A percentile compares a stretch with the other conserved stretches of the same genome.
Conservation (phyloP, 768 basidiomycete genomes). For the Calocera viscosa region DNA sequence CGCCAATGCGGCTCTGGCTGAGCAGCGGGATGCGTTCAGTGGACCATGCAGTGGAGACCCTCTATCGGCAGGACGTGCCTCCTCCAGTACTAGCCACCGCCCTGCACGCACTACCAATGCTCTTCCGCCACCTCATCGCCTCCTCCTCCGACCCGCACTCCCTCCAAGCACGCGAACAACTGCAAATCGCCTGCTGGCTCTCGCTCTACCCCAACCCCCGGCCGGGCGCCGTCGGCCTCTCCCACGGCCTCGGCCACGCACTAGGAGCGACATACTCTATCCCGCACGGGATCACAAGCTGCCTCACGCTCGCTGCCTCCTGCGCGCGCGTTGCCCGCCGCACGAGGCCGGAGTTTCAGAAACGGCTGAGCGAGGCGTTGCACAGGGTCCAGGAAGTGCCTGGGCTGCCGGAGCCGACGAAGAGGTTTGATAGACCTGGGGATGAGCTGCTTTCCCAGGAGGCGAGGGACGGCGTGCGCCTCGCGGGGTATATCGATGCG, state of each 20-base stretch:
- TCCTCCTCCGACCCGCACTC: conserved; percentile 47
- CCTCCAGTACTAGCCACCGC: conserved; percentile 51
- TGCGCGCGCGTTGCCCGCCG: neutral
- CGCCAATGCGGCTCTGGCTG: neutral
- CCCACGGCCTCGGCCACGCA: conserved; percentile 62
- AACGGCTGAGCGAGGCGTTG: neutral
- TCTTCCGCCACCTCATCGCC: conserved; percentile 59
- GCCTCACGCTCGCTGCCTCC: conserved; percentile 17
- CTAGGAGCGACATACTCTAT: conserved; percentile 65
- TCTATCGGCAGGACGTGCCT: conserved; percentile 34
- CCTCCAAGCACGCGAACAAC: conserved; percentile 49
- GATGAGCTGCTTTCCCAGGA: conserved; percentile 9
- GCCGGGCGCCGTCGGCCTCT: conserved; percentile 52
- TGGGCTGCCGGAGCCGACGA: neutral
- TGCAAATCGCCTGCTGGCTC: conserved; percentile 71
- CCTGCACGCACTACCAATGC: conserved; percentile 53
- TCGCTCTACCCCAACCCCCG: conserved; percentile 54
- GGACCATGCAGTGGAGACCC: neutral
- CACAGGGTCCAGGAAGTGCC: neutral
- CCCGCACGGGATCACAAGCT: conserved; percentile 69
- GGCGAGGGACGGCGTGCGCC: neutral
- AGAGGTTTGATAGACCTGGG: neutral
- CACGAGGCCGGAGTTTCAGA: neutral
- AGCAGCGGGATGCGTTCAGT: neutral
- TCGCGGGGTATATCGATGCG: conserved; percentile 1